Conservation (phyloP, 345 rosid genomes). For the Kandelia obovata region DNA sequence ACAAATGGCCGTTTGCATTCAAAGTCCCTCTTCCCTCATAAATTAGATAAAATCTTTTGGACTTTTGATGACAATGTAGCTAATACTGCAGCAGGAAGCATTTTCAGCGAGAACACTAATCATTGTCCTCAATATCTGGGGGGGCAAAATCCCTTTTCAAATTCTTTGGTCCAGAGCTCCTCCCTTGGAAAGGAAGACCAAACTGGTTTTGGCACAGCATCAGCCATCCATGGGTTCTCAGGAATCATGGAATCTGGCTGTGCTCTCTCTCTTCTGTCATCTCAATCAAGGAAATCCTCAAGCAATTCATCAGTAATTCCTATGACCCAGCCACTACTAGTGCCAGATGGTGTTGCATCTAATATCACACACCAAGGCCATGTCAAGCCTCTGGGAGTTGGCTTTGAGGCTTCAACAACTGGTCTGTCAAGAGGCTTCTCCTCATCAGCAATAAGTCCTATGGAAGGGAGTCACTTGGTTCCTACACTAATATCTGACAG, state of each 20-base stretch:
- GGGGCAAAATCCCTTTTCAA: conserved; percentile 29
- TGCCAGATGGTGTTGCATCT: conserved; percentile 14
- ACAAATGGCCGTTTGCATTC: conserved; percentile 29
- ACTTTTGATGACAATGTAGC: conserved; percentile 30
- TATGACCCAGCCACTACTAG: conserved; percentile 20
- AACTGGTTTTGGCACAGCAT: conserved; percentile 26
- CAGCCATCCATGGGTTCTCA: conserved; percentile 33
- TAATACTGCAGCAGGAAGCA: conserved; percentile 24
- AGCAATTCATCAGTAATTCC: conserved; percentile 30
- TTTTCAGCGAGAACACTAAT: conserved; percentile 23
- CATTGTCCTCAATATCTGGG: conserved; percentile 29
- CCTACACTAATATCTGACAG: conserved; percentile 30
- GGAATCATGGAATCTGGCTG: conserved; percentile 36
- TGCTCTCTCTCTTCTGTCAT: conserved; percentile 80
- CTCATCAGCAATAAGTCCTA: conserved; percentile 31
- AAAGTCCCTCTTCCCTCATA: conserved; percentile 29
- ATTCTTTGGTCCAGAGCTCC: conserved; percentile 34
- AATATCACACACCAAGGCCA: conserved; percentile 17
- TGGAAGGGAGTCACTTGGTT: conserved; percentile 29
- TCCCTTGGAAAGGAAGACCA: conserved; percentile 37
- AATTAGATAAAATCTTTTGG: conserved; percentile 30
- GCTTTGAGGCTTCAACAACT: conserved; percentile 24
- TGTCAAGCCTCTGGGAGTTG: conserved; percentile 22
- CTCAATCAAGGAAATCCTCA: conserved; percentile 34
- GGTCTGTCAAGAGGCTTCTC: conserved; percentile 30